Conservation (phyloP, 192 early-diverging fungal genomes). For the Chytriomyces hyalinus region DNA sequence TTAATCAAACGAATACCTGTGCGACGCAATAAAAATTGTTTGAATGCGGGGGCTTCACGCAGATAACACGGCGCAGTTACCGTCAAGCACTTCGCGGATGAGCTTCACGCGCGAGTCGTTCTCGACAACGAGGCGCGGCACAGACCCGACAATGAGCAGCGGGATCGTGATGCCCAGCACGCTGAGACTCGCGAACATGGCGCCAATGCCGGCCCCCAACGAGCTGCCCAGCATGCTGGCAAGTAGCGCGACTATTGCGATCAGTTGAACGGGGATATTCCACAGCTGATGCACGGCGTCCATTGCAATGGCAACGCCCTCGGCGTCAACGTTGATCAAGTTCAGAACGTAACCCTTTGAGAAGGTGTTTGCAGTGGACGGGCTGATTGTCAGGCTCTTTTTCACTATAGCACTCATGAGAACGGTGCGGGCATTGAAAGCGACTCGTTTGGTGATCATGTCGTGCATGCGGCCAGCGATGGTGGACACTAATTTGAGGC, state of each 20-base stretch:
- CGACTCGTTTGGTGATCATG: slow-evolving; percentile 4
- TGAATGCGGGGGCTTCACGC: not conserved
- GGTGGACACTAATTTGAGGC: not conserved
- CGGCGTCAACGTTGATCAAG: slow-evolving; percentile 35
- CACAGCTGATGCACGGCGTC: slow-evolving; percentile 3
- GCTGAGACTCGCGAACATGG: not conserved
- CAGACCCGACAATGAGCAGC: slow-evolving; percentile 10
- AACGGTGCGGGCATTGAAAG: slow-evolving; percentile 27
- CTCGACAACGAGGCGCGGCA: slow-evolving; percentile 6
- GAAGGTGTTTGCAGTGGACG: not conserved
- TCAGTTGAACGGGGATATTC: slow-evolving; percentile 22
- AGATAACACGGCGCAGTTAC: not conserved
- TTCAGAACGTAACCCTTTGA: slow-evolving; percentile 30
- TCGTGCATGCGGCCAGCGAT: not conserved
- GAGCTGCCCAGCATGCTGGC: slow-evolving; percentile 26
- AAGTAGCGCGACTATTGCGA: slow-evolving; percentile 17
- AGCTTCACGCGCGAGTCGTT: slow-evolving; percentile 42
- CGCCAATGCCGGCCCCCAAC: slow-evolving; percentile 20
- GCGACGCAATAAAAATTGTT: not conserved
- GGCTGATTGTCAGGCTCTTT: slow-evolving; percentile 12
- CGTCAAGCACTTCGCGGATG: slow-evolving; percentile 40
- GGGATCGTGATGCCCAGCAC: slow-evolving; percentile 24
- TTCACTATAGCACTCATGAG: slow-evolving; percentile 10
- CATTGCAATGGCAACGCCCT: slow-evolving; percentile 7
- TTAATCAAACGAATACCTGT: slow-evolving; percentile 44